Evolutionary conservation across 2,329 filamentous ascomycete species (phyloP).

Genomic region (Colletotrichum sp.): DNA sequence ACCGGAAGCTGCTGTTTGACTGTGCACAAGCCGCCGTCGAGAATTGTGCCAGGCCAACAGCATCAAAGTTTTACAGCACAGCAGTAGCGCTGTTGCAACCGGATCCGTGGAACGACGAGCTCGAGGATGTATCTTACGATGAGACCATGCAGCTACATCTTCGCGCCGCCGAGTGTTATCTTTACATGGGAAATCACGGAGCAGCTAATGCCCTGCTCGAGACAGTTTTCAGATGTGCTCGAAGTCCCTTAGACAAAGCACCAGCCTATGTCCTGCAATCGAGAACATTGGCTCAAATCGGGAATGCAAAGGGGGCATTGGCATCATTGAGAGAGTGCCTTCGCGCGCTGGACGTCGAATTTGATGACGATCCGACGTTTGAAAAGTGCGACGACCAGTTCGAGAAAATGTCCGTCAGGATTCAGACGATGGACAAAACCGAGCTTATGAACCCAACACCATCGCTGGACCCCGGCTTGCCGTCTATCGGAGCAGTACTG

Average conservation of each 20-base stretch:
- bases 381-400: slow-evolving; percentile 82
- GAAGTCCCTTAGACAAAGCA: slow-evolving; percentile 78
- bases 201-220: slow-evolving; percentile 73
- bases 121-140: slow-evolving; percentile 79
- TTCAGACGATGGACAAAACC: slow-evolving; percentile 61
- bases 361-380: slow-evolving; percentile 71
- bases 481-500: slow-evolving; percentile 72
- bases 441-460: slow-evolving; percentile 49
- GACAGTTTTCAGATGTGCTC: slow-evolving; percentile 73
- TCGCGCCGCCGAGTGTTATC: slow-evolving; percentile 81
- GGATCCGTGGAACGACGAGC: slow-evolving; percentile 74
- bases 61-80: slow-evolving; percentile 80
- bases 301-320: slow-evolving; percentile 74
- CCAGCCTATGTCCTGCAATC: slow-evolving; percentile 85
- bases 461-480: slow-evolving; percentile 57
- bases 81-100: slow-evolving; percentile 82
- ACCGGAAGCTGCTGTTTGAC: slow-evolving; percentile 77
- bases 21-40: slow-evolving; percentile 81
- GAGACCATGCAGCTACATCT: slow-evolving; percentile 85
- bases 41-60: slow-evolving; percentile 82
- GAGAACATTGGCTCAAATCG: slow-evolving; percentile 76
- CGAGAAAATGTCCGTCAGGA: slow-evolving; percentile 61
- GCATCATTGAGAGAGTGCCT: slow-evolving; percentile 74
- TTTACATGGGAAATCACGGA: slow-evolving; percentile 76
- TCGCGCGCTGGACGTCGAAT: slow-evolving; percentile 68